Percentiles rank a stretch among this genome's conserved stretches.
These are phyloP conservation scores for Ampelocalamus luodianensis DNA, from an alignment of 176 grass and related monocot genomes.

Conservation along the genomic window DNA sequence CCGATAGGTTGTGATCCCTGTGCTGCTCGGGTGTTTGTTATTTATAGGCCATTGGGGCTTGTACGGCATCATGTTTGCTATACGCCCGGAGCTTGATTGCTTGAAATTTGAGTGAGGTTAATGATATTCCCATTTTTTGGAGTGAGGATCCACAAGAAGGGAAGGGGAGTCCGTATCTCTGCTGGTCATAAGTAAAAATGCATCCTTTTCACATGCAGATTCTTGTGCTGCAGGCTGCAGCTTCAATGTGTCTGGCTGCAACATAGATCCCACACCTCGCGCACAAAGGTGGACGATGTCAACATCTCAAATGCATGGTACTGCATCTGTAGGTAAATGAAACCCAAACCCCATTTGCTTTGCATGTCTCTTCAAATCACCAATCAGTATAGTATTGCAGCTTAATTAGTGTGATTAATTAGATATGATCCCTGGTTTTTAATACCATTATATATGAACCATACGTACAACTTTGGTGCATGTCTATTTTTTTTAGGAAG, in stretches of 20 bases:
- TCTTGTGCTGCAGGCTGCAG: background rate
- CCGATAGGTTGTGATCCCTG: constrained; percentile 36
- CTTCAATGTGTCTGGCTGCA: background rate
- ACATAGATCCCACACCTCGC: background rate
- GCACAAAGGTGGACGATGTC: background rate
- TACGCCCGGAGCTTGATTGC: background rate
- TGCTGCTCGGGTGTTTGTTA: constrained; percentile 40
- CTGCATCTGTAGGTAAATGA: background rate
- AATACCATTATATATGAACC: background rate
- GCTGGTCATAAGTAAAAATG: background rate
- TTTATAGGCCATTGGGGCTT: constrained; percentile 47
- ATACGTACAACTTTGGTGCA: background rate
- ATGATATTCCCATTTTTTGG: constrained; percentile 11
- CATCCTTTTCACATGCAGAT: constrained; percentile 26
- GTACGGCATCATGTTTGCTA: background rate
- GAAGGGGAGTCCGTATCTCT: constrained; percentile 5
- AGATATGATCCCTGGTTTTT: background rate
- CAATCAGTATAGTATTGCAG: too few species aligned
- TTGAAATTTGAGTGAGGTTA: constrained; percentile 3
- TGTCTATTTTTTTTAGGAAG: background rate
- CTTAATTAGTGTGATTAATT: too few species aligned
- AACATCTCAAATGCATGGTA: background rate
- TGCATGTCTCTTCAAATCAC: too few species aligned
- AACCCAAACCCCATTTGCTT: too few species aligned
- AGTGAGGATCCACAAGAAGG: constrained; percentile 5